phyloP scores from a whole-genome alignment of 2,329 filamentous ascomycete genomes.

The Pyrenophora tritici-repentis region DNA sequence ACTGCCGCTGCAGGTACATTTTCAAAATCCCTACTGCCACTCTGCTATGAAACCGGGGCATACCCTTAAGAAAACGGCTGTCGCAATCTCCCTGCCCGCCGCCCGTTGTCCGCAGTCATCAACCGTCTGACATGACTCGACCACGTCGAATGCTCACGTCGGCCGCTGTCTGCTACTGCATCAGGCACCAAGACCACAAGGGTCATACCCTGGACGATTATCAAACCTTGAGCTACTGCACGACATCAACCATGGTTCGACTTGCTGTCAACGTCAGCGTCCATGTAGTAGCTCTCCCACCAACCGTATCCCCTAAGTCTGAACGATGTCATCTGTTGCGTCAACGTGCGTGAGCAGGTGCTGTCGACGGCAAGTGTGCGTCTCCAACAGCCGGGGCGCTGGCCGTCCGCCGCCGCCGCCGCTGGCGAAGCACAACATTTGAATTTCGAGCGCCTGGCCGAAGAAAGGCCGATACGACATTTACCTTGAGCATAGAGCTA shows the following conservation, averaged over 20 bases:
- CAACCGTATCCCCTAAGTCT: neutral
- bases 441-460: neutral
- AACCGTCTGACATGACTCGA: conserved; percentile 7
- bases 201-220: conserved; percentile 2
- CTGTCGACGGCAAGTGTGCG: neutral
- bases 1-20: neutral
- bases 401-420: too few species aligned
- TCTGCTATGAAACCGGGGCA: conserved; percentile 1
- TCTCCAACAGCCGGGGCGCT: too few species aligned
- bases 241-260: conserved; percentile 16
- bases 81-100: conserved; percentile 4
- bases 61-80: neutral
- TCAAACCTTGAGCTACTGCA: conserved; percentile 14
- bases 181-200: conserved; percentile 6
- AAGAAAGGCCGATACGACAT: conserved; percentile 2
- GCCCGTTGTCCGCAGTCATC: neutral
- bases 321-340: neutral
- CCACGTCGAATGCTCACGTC: too few species aligned
- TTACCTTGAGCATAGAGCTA: conserved; percentile 4
- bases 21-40: too few species aligned
- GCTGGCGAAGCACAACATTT: neutral
- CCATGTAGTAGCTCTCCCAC: neutral
- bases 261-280: neutral
- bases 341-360: neutral
- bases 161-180: conserved; percentile 1